Base-by-base conservation (phyloP, 2,329 filamentous ascomycete genomes). In the Diaporthe citriasiana region DNA sequence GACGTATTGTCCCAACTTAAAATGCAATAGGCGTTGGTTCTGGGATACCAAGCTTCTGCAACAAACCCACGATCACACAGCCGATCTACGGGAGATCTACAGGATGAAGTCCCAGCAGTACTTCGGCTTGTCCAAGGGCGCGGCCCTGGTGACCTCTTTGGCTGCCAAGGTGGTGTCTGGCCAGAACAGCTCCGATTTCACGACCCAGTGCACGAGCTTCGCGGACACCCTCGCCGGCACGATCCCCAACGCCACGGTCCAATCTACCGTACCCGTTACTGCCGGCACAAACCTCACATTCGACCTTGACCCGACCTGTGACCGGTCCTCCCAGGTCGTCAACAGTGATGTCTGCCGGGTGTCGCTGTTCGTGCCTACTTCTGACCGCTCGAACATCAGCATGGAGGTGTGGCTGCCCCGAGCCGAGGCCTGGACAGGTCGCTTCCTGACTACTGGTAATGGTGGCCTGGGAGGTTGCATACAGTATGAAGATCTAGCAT, bases 361-460 rank as follows among this genome's bases (percentile, higher is more conserved):
- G 15, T 77, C 77, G 4, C 66, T 82, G 60, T 77, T 76, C 9
- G 76, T 82, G 15, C 73, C 76, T 13, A 81, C 79, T 1, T 80
- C 79, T 17, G 80, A 82, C 30, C 81, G 80, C 40, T 87, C 85
- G 35, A 83, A 84, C 50, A 84, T 88, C 42, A 83, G 80, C 6
- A 78, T 86, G 27, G 87, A 88, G 75, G 79, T 85, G 1, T 88
- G 86, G 86, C 78, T 88, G 25, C 87, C 87, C 0, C 38, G 68
- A 3, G 35, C 35, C 9, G 80, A 81, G 9, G 78, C 83, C 15
- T 88, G 87, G 80, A 84, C 81, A 1, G 85, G 82, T 0, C 83
- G 85, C 4, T 87, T 87, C 59, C 66, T 88, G 55, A 85, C 83
- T 30, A 87, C 85, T 0, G 87, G 87, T 0, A 88, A 88, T 68